Conservation (phyloP, 495 filamentous ascomycete genomes). For the Xylaria telfairii region DNA sequence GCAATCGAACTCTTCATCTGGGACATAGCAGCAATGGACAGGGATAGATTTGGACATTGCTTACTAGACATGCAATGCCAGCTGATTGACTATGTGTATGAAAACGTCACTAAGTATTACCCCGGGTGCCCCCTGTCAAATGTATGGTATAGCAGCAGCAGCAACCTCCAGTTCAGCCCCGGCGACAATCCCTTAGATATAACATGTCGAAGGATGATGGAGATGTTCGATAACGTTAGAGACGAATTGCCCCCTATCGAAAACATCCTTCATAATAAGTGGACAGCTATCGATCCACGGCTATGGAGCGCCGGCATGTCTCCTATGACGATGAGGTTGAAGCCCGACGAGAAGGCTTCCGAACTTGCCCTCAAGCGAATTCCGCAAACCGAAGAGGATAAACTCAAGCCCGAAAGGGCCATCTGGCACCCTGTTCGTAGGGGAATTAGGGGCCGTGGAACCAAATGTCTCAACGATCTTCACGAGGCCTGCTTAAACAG, state of each 20-base stretch:
- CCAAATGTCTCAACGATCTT: slow-evolving; percentile 48
- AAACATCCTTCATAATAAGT: slow-evolving; percentile 29
- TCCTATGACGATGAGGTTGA: slow-evolving; percentile 1
- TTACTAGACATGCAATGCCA: slow-evolving; percentile 50
- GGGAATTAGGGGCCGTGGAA: slow-evolving; percentile 26
- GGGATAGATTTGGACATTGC: slow-evolving; percentile 10
- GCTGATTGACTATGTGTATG: slow-evolving; percentile 41
- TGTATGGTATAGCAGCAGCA: slow-evolving; percentile 49
- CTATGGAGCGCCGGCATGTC: slow-evolving; percentile 19
- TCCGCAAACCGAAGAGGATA: slow-evolving; percentile 23
- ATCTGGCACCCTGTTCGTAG: slow-evolving; percentile 52
- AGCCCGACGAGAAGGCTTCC: neutral
- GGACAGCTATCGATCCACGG: slow-evolving; percentile 19
- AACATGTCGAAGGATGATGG: slow-evolving; percentile 28
- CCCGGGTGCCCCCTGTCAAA: slow-evolving; percentile 34
- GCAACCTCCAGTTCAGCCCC: neutral
- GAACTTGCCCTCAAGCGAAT: slow-evolving; percentile 20
- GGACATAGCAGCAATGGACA: slow-evolving; percentile 42
- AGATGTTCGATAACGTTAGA: slow-evolving; percentile 33
- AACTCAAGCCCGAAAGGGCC: slow-evolving; percentile 40
- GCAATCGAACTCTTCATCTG: slow-evolving; percentile 54
- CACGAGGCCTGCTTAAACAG: slow-evolving; percentile 44
- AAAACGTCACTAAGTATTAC: slow-evolving; percentile 33
- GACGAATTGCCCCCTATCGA: slow-evolving; percentile 40
- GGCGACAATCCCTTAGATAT: slow-evolving; percentile 27